Percentiles rank a stretch among this genome's conserved stretches.
phyloP scores from a whole-genome alignment of 768 basidiomycete species.

The Mycena leptocephala region DNA sequence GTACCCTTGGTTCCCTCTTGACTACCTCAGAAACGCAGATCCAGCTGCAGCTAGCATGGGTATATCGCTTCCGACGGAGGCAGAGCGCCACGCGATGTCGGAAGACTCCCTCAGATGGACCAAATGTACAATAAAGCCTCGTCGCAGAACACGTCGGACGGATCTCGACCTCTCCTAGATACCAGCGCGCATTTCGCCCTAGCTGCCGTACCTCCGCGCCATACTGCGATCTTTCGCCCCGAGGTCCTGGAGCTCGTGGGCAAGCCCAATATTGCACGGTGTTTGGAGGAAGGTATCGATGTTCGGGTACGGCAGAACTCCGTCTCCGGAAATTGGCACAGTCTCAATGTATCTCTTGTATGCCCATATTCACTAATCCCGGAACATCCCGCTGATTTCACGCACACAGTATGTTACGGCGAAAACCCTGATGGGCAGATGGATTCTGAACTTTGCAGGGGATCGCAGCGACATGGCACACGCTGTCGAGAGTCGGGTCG shows the following conservation, averaged over 20 bases:
- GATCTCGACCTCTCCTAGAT: no score
- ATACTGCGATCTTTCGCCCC: neutral
- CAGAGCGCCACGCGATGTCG: neutral
- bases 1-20: slow-evolving; percentile 2
- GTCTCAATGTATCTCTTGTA: no score
- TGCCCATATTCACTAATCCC: neutral
- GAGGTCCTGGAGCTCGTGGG: neutral
- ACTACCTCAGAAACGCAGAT: slow-evolving; percentile 5
- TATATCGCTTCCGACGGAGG: slow-evolving; percentile 2
- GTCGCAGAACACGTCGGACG: neutral
- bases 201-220: no score
- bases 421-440: no score
- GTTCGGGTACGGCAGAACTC: no score
- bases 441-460: slow-evolving; percentile 12
- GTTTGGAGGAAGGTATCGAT: no score
- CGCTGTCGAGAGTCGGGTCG: slow-evolving; percentile 29
- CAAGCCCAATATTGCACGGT: neutral
- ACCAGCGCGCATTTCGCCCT: no score
- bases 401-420: slow-evolving; percentile 8
- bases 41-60: neutral
- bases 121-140: neutral
- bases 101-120: neutral
- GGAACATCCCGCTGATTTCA: neutral
- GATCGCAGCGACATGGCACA: slow-evolving; percentile 33
- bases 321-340: no score